These are phyloP conservation scores for Syzygium grande DNA, from an alignment of 345 rosid genomes.

Conservation along the genomic window DNA sequence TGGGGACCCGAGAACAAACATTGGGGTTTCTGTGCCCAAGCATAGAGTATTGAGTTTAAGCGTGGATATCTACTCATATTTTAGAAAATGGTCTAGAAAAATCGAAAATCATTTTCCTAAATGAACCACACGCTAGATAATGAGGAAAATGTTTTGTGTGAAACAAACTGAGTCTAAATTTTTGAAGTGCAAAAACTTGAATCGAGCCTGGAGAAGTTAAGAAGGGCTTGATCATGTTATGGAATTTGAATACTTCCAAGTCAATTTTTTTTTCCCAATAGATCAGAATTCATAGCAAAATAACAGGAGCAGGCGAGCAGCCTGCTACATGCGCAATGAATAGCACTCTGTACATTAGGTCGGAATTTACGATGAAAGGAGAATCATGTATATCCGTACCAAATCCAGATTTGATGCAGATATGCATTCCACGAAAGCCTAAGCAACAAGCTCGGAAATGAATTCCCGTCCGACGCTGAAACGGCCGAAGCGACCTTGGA, in stretches of 20 bases:
- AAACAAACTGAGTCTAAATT: too few relatives aligned
- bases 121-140: too few relatives aligned
- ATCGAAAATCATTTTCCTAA: too few relatives aligned
- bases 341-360: not conserved
- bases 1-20: too few relatives aligned
- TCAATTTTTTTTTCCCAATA: not conserved
- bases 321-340: not conserved
- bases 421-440: not conserved
- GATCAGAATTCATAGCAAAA: not conserved
- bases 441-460: not conserved
- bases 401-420: not conserved
- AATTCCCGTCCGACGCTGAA: not conserved
- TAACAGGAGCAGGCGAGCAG: not conserved
- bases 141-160: too few relatives aligned
- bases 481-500: not conserved
- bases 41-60: too few relatives aligned
- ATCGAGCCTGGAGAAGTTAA: not conserved
- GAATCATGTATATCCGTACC: not conserved
- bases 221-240: not conserved
- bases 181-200: too few relatives aligned
- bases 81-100: too few relatives aligned
- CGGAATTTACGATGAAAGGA: not conserved
- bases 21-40: too few relatives aligned
- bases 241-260: not conserved
- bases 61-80: too few relatives aligned